phyloP scores from a whole-genome alignment of 2,329 filamentous ascomycete species.

The Stemphylium lycopersici region DNA sequence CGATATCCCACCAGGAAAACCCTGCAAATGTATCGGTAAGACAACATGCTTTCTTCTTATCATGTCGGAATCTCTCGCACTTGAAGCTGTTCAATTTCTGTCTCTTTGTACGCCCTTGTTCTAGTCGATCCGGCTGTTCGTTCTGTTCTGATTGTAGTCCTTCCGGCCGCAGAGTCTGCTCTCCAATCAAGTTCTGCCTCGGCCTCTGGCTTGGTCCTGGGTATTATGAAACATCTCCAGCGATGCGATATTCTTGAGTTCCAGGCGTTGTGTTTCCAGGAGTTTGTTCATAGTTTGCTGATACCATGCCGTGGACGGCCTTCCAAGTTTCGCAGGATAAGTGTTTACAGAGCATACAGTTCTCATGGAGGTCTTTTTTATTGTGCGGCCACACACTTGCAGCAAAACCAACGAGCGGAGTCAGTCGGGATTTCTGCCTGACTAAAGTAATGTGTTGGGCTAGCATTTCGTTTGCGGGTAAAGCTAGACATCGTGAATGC shows the following conservation, averaged over 20 bases:
- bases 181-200: too few species aligned
- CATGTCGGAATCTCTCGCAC: not conserved
- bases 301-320: too few species aligned
- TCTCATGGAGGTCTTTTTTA: too few species aligned
- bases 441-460: not conserved
- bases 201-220: too few species aligned
- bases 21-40: not conserved
- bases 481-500: not conserved
- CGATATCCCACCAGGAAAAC: not conserved
- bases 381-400: not conserved
- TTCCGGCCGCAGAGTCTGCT: too few species aligned
- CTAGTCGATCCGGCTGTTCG: not conserved
- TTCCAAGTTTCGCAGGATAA: too few species aligned
- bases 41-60: not conserved
- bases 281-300: too few species aligned
- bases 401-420: not conserved
- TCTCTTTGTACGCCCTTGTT: not conserved
- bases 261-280: too few species aligned
- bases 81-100: not conserved
- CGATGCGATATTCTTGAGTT: too few species aligned
- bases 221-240: too few species aligned
- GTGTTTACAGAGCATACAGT: too few species aligned
- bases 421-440: not conserved
- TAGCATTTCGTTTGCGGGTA: not conserved
- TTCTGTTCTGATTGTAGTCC: not conserved